phyloP scores from a whole-genome alignment of 371 early-diverging fungal genomes.

The Mortierella sp. region DNA sequence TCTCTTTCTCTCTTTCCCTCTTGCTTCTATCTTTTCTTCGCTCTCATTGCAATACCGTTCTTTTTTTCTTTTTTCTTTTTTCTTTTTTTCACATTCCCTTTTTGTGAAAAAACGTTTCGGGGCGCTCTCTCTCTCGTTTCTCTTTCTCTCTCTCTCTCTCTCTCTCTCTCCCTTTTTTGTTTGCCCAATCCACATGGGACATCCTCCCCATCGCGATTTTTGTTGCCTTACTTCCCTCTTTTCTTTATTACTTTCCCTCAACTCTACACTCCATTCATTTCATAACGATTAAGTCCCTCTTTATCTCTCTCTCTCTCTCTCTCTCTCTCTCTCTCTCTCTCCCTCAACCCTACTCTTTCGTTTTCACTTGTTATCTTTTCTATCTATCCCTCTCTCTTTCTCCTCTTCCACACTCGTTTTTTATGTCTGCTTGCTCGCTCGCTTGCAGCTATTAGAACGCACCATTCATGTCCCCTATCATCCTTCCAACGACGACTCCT shows the following conservation, averaged over 20 bases:
- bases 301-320: background rate
- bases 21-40: background rate
- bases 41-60: background rate
- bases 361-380: background rate
- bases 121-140: background rate
- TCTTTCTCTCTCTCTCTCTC: background rate
- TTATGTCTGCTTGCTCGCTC: background rate
- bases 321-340: background rate
- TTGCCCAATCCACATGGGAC: background rate
- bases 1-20: background rate
- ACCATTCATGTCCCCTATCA: background rate
- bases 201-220: background rate
- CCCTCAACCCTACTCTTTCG: background rate
- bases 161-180: background rate
- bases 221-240: background rate
- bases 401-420: background rate
- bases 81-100: background rate
- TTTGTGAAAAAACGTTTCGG: background rate
- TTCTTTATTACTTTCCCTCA: background rate
- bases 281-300: background rate
- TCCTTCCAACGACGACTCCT: slow-evolving; percentile 5
- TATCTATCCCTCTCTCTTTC: background rate
- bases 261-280: background rate
- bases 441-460: slow-evolving; percentile 7
- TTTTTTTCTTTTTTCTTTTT: background rate